phyloP scores from a whole-genome alignment of 1,139 yeast genomes.

The Yueomyces sp. region DNA sequence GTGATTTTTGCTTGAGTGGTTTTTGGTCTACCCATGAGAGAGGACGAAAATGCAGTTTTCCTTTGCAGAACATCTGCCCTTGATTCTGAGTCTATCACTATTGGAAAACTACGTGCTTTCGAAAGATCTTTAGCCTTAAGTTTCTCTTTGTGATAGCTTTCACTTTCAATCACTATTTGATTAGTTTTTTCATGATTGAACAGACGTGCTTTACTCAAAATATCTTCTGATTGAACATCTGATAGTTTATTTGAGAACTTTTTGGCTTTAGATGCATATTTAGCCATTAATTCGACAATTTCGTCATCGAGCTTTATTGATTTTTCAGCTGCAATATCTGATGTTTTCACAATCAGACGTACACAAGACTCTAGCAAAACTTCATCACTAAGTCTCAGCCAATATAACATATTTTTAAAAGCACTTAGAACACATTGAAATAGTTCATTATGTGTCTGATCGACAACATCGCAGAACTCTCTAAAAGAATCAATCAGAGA shows the following conservation, averaged over 20 bases:
- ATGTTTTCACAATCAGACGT: slow-evolving; percentile 49
- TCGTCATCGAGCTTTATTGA: slow-evolving; percentile 35
- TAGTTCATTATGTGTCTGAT: slow-evolving; percentile 23
- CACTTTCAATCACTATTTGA: slow-evolving; percentile 35
- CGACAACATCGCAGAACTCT: slow-evolving; percentile 32
- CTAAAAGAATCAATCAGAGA: slow-evolving; percentile 53
- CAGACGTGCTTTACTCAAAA: slow-evolving; percentile 43
- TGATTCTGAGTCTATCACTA: slow-evolving; percentile 11
- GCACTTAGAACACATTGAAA: slow-evolving; percentile 29
- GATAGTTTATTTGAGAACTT: slow-evolving; percentile 53
- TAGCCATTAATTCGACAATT: slow-evolving; percentile 42
- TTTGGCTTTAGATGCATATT: slow-evolving; percentile 53
- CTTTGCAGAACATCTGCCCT: slow-evolving; percentile 19
- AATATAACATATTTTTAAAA: slow-evolving; percentile 51
- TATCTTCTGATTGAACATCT: slow-evolving; percentile 44
- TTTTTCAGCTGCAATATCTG: slow-evolving; percentile 48
- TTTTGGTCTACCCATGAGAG: slow-evolving; percentile 19
- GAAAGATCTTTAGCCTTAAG: slow-evolving; percentile 7
- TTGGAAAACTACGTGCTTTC: slow-evolving; percentile 1
- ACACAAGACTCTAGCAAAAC: slow-evolving; percentile 69
- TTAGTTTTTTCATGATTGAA: slow-evolving; percentile 45
- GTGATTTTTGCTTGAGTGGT: slow-evolving; percentile 38
- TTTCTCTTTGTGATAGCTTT: slow-evolving; percentile 26
- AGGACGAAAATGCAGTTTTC: slow-evolving; percentile 16
- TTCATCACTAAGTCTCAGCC: slow-evolving; percentile 74